Percentiles rank a stretch among this genome's conserved stretches.
phyloP scores from a whole-genome alignment of 257 asterid genomes.

The Phtheirospermum japonicum region DNA sequence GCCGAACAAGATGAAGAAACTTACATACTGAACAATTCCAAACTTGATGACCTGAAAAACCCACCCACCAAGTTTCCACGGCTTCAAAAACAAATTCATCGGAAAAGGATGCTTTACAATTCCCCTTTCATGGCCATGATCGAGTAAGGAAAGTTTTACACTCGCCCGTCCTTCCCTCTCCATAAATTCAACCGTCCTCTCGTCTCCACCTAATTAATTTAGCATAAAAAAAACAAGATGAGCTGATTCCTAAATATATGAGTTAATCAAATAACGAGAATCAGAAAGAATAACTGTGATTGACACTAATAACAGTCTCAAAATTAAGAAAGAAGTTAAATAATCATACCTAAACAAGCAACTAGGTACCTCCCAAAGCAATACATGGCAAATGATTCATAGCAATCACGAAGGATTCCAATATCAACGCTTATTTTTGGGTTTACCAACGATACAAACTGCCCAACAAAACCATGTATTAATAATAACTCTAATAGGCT shows the following conservation, averaged over 20 bases:
- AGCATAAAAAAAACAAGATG: constrained; percentile 24
- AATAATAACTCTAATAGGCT: constrained; percentile 9
- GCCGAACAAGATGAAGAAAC: constrained; percentile 35
- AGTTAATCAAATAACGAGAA: constrained; percentile 16
- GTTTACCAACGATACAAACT: constrained; percentile 81
- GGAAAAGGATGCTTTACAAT: constrained; percentile 86
- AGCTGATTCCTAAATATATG: constrained; percentile 9
- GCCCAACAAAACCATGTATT: constrained; percentile 35
- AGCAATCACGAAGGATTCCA: constrained; percentile 93
- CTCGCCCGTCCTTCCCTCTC: constrained; percentile 88
- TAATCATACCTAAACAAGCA: constrained; percentile 84
- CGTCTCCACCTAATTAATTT: constrained; percentile 76
- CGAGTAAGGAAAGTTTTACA: constrained; percentile 66
- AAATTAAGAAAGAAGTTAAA: constrained; percentile 23
- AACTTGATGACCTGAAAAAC: constrained; percentile 93
- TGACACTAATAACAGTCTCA: constrained; percentile 5
- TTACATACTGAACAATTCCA: constrained; percentile 96
- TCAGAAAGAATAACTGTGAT: constrained; percentile 12
- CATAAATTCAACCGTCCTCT: constrained; percentile 81
- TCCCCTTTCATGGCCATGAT: constrained; percentile 79
- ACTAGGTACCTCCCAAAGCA: constrained; percentile 98
- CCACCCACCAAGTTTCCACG: constrained; percentile 91
- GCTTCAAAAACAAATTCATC: constrained; percentile 68
- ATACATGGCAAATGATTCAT: constrained; percentile 98
- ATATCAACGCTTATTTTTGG: constrained; percentile 83